Base-by-base conservation (phyloP, 2,329 filamentous ascomycete genomes). In the Xylariaceae sp. region DNA sequence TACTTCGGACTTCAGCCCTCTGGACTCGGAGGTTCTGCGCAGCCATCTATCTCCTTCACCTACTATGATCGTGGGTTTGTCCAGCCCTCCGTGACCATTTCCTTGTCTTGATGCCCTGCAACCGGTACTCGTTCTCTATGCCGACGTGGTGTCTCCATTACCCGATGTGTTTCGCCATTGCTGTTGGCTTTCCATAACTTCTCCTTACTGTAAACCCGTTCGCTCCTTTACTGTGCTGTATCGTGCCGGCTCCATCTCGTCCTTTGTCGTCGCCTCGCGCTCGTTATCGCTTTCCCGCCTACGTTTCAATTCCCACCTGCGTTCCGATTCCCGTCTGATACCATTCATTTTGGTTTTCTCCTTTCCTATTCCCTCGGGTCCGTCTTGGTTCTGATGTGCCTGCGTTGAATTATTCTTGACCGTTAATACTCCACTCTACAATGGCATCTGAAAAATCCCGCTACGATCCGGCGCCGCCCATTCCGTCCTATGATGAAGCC, bases 401-500 rank as follows among this genome's bases (percentile, higher is more conserved):
- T 46, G 55, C 52, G 48, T 59, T 63, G 55, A 63, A 49, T 48
- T 19, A 42, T 40, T 15, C 43, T 36, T 51, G 16, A 39, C 50
- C 13, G 42, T 22, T 21, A 30, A 19, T 37, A 29, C 43, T 43
- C 54, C 41, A 34, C 29, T 42, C 46, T 54, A 66, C 58, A 30
- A 74, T 73, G 71, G 67, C 70, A 63, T 69, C 73, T 59, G 78
- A 81, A 69, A 83, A 83, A 62, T 72, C 75, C 53, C 75, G 75
- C 56, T 84, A 85, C 70, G 79, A 82, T 65, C 73, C 78, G 58
- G 77, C 87, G 43, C 87, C 89, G 49, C 87, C 88, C 30, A 92
- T 94, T 68, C 89, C 89, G 29, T 84, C 85, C 42, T 94, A 94
- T 71, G 89, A 92, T 70, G 89, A 95, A 74, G 89, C 89, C 59